Evolutionary conservation across 305 asterid species (phyloP).

Genomic region (Solanum hybrid): DNA sequence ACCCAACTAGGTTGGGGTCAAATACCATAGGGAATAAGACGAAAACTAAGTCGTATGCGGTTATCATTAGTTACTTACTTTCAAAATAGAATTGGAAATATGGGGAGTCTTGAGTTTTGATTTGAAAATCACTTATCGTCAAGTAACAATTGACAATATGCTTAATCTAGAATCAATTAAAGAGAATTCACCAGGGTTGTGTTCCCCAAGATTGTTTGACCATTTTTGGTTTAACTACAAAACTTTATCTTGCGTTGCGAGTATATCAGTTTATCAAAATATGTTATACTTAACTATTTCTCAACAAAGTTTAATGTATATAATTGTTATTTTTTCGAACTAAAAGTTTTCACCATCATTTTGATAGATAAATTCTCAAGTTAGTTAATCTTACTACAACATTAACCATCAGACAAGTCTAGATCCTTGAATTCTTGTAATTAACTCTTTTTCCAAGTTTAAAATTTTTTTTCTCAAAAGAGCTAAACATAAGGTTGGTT

Average conservation of each 20-base stretch:
- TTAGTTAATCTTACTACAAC: neutral
- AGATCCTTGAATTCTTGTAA: neutral
- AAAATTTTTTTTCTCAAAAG: neutral
- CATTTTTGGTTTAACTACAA: neutral
- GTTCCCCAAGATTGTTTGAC: neutral
- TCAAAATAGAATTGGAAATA: neutral
- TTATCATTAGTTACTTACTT: neutral
- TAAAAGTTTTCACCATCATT: neutral
- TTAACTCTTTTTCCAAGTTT: neutral
- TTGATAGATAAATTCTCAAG: neutral
- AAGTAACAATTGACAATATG: neutral
- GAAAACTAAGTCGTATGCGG: neutral
- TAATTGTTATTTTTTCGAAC: neutral
- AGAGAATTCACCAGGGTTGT: neutral
- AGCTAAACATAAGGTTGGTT: neutral
- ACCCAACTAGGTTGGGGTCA: neutral
- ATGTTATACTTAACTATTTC: neutral
- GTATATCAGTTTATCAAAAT: no score
- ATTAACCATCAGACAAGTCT: neutral
- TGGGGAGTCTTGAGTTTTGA: neutral
- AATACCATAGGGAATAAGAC: neutral
- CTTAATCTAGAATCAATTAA: neutral
- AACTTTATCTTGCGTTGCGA: neutral
- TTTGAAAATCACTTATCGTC: neutral
- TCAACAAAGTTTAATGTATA: neutral